Base-by-base conservation (phyloP, 768 basidiomycete species). In the Polyporus arcularius region DNA sequence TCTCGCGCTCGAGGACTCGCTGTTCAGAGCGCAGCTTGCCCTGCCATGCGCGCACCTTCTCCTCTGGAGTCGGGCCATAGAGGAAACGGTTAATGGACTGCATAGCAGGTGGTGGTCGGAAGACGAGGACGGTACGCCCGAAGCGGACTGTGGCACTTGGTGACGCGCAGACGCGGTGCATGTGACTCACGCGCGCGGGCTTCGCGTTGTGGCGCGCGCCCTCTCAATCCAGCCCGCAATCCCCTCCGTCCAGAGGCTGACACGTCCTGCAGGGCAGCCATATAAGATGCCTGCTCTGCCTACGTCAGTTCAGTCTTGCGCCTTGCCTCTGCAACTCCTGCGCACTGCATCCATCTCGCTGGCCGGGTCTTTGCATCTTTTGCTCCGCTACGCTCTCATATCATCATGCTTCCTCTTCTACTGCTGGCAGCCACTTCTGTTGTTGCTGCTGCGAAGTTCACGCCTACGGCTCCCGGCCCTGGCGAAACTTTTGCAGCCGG, bases 11-110 rank as follows among this genome's bases (percentile, higher is more conserved):
- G 58, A 99, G 76, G 61, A 83, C 81, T 28, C 97, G 84, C 70
- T 86, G 82, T 73, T 98, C 93, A 58, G 82, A 75, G 55, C 92
- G 88, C 56, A 99, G 78, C 74, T 92, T 94, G 18, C 80, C 68
- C 73, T 98, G 95, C 97, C 97, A 99, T 75, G 84, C 82, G 53
- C 90, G 85, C 12, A 98, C 89, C 70, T 85, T 87, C 78, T 99
- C 97, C 75, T 98, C 95, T 26, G 96, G 90, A 0, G 96, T 94
- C 16, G 95, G 96, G 2, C 97, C 97, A 77, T 98, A 98, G 47
- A 99, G 76, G 73, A 96, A 95, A 43, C 94, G 87, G 73, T 94
- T 96, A 71, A 98, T 89, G 38, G 88, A 76, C 73, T 94, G 91
- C 91, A 94, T 93, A 63, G 69, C 55, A 51, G 56, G 18, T 15